phyloP scores from a whole-genome alignment of 2,329 filamentous ascomycete genomes.

The Claviceps fusiformis region DNA sequence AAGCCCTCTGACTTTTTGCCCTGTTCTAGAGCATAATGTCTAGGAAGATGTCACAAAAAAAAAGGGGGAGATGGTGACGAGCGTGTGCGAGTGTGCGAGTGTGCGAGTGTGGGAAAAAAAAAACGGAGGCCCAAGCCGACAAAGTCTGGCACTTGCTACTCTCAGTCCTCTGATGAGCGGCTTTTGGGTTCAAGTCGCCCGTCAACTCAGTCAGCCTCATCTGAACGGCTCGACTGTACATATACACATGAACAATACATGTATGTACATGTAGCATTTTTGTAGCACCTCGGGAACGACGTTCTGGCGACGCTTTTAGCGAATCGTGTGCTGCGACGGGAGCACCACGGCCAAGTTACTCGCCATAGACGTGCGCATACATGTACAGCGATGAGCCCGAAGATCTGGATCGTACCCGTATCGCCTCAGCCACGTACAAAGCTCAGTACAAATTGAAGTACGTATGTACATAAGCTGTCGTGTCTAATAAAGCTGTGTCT shows the following conservation, averaged over 20 bases:
- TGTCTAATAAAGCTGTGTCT: not conserved
- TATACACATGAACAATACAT: no score
- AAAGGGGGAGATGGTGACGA: not conserved
- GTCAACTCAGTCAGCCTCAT: not conserved
- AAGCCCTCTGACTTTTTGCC: not conserved
- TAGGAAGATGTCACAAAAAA: not conserved
- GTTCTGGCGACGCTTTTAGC: not conserved
- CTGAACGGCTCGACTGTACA: not conserved
- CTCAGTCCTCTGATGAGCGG: not conserved
- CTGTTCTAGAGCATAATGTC: not conserved
- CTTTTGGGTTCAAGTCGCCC: not conserved
- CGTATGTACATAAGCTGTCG: not conserved
- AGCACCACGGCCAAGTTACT: not conserved
- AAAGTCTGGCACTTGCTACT: no score
- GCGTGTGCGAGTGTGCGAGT: not conserved
- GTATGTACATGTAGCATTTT: no score
- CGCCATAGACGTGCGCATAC: not conserved
- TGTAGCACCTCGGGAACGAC: not conserved
- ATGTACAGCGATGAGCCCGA: not conserved
- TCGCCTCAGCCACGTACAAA: not conserved
- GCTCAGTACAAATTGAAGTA: no score
- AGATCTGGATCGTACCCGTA: constrained; percentile 5
- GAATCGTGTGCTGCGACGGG: not conserved
- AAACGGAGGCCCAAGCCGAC: no score
- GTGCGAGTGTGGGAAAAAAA: not conserved